Conservation (phyloP, 352 stramenopile genomes). For the Phytophthora fragariae region DNA sequence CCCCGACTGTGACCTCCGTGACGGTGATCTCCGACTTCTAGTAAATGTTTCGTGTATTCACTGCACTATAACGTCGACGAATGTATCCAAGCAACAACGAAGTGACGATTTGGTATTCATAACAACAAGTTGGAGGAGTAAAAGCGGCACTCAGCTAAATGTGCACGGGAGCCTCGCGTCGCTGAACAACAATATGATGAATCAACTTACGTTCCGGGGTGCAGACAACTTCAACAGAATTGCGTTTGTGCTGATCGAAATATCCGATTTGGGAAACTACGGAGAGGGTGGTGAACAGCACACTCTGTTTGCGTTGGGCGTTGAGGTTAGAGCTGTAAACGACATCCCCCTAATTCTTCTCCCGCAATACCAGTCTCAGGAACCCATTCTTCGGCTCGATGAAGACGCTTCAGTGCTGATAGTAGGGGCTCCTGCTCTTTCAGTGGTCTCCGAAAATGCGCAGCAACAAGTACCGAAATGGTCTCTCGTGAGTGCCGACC, state of each 20-base stretch:
- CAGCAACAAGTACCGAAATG: slow-evolving; percentile 6
- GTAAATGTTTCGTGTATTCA: slow-evolving; percentile 53
- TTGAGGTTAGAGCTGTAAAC: slow-evolving; percentile 48
- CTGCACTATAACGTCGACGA: slow-evolving; percentile 37
- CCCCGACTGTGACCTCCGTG: slow-evolving; percentile 22
- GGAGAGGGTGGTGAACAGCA: slow-evolving; percentile 31
- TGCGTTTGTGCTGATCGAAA: slow-evolving; percentile 49
- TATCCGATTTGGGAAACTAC: slow-evolving; percentile 54
- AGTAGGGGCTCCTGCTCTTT: slow-evolving; percentile 40
- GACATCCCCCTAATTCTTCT: slow-evolving; percentile 50
- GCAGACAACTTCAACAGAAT: slow-evolving; percentile 40
- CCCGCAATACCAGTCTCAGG: slow-evolving; percentile 44
- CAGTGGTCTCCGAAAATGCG: background rate
- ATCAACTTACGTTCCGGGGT: slow-evolving; percentile 46
- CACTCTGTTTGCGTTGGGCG: slow-evolving; percentile 43
- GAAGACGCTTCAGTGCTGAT: slow-evolving; percentile 52
- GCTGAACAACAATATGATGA: slow-evolving; percentile 51
- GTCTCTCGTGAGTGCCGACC: slow-evolving; percentile 42
- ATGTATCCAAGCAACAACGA: slow-evolving; percentile 1
- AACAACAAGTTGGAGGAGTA: slow-evolving; percentile 17
- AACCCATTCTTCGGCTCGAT: slow-evolving; percentile 49
- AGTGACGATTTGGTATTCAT: slow-evolving; percentile 28
- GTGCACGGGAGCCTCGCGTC: slow-evolving; percentile 35
- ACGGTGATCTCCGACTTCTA: slow-evolving; percentile 34
- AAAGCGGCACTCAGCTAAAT: slow-evolving; percentile 29